Percentiles rank a stretch among this genome's conserved stretches.
These are phyloP conservation scores for Schizophyllum commune DNA, from an alignment of 1,284 basidiomycete genomes.

Conservation along the genomic window DNA sequence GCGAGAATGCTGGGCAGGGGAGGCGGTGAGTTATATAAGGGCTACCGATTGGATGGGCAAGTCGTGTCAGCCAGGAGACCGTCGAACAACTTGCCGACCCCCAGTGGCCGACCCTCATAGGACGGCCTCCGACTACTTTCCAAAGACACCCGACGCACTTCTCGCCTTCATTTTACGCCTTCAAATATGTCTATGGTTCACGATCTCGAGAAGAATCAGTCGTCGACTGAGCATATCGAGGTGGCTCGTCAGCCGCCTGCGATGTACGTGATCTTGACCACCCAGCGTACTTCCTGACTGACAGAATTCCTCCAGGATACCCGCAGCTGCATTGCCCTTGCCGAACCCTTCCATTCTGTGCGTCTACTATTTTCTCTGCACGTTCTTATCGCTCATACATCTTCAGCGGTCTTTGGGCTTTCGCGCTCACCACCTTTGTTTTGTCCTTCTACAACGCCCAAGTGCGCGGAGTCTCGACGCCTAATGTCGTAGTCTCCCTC, in stretches of 20 bases:
- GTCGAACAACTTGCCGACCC: too few species aligned
- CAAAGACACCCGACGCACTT: not conserved
- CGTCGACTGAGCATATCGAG: not conserved
- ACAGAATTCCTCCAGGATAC: not conserved
- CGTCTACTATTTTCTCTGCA: not conserved
- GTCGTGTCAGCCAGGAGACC: too few species aligned
- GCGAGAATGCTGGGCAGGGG: too few species aligned
- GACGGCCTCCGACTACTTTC: too few species aligned
- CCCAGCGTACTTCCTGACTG: not conserved
- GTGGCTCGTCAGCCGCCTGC: not conserved
- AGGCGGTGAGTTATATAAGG: too few species aligned
- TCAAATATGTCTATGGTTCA: not conserved
- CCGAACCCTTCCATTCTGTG: not conserved
- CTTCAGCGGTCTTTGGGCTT: conserved; percentile 21
- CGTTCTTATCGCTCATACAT: not conserved
- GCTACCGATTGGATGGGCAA: too few species aligned
- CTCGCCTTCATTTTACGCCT: not conserved
- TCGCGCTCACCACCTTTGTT: conserved; percentile 58
- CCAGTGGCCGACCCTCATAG: too few species aligned
- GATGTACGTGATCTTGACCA: not conserved
- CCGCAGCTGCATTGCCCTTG: not conserved
- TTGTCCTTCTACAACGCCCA: conserved; percentile 52
- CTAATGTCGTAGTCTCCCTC: conserved; percentile 73
- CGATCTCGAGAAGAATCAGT: not conserved
- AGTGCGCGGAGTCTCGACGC: conserved; percentile 34